Evolutionary conservation across 2,329 filamentous ascomycete species (phyloP).

Genomic region (Alternaria gaisen): DNA sequence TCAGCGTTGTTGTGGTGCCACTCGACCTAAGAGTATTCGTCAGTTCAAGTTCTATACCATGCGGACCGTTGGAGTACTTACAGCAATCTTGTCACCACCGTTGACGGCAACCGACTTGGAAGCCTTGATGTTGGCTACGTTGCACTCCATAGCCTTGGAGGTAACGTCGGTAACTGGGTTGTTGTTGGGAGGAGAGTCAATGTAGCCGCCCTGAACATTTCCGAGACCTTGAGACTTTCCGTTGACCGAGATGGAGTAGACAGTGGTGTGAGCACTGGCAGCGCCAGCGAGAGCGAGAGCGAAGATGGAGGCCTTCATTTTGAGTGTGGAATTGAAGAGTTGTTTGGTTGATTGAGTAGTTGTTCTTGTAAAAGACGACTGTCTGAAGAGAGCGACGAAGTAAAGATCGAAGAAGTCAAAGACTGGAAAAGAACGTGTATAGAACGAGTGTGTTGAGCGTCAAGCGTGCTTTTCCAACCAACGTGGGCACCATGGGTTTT

Average conservation of each 20-base stretch:
- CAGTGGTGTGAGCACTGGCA: conserved; percentile 47
- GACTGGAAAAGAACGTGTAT: conserved; percentile 31
- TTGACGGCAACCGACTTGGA: conserved; percentile 57
- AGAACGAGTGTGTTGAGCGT: conserved; percentile 41
- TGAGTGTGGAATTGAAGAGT: conserved; percentile 15
- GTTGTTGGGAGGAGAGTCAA: conserved; percentile 57
- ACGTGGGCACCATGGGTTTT: conserved; percentile 24
- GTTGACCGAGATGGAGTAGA: conserved; percentile 54
- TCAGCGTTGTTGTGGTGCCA: conserved; percentile 62
- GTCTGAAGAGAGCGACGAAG: conserved; percentile 26
- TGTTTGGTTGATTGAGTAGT: conserved; percentile 12
- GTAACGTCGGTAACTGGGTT: conserved; percentile 47
- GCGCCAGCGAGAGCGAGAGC: conserved; percentile 43
- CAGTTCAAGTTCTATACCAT: neutral
- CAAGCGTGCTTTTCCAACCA: conserved; percentile 37
- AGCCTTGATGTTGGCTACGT: conserved; percentile 43
- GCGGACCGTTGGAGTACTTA: neutral
- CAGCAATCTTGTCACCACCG: conserved; percentile 57
- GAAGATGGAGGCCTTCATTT: conserved; percentile 46
- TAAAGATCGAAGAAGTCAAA: conserved; percentile 27
- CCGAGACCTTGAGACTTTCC: conserved; percentile 48
- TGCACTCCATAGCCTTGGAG: conserved; percentile 48
- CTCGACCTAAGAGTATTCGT: conserved; percentile 44
- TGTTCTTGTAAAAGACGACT: conserved; percentile 22
- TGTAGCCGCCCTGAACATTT: conserved; percentile 55